phyloP scores from a whole-genome alignment of 176 grass and related monocot species.

The Bolboschoenus planiculmis region DNA sequence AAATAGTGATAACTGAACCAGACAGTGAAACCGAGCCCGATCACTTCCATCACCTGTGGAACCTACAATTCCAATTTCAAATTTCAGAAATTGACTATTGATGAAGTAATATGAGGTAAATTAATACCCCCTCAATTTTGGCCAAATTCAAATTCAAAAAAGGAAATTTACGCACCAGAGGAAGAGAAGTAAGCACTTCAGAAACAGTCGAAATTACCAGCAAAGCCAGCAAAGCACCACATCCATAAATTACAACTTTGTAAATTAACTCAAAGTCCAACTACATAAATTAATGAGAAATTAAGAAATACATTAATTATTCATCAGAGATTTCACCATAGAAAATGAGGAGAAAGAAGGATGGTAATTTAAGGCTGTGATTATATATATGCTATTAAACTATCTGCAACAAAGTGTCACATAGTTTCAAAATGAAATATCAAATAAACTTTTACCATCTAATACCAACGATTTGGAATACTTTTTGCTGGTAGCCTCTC shows the following conservation, averaged over 20 bases:
- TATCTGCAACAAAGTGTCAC: no score
- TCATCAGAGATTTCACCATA: not conserved
- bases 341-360: not conserved
- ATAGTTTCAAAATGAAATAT: no score
- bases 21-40: slow-evolving; percentile 70
- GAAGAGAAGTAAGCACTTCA: slow-evolving; percentile 58
- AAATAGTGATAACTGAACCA: slow-evolving; percentile 80
- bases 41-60: slow-evolving; percentile 74
- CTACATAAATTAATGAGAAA: no score
- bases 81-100: not conserved
- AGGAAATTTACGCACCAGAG: slow-evolving; percentile 29
- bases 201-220: slow-evolving; percentile 51
- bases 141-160: not conserved
- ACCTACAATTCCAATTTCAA: slow-evolving; percentile 44
- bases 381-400: not conserved
- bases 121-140: not conserved
- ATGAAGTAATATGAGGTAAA: not conserved
- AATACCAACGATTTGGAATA: no score
- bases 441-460: no score
- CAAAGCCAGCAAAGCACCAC: slow-evolving; percentile 38
- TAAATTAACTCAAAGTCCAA: slow-evolving; percentile 40
- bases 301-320: not conserved
- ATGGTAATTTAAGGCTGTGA: not conserved
- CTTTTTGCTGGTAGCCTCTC: no score
- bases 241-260: slow-evolving; percentile 40